Base-by-base conservation (phyloP, 352 stramenopile genomes). In the Phytophthora megakarya region DNA sequence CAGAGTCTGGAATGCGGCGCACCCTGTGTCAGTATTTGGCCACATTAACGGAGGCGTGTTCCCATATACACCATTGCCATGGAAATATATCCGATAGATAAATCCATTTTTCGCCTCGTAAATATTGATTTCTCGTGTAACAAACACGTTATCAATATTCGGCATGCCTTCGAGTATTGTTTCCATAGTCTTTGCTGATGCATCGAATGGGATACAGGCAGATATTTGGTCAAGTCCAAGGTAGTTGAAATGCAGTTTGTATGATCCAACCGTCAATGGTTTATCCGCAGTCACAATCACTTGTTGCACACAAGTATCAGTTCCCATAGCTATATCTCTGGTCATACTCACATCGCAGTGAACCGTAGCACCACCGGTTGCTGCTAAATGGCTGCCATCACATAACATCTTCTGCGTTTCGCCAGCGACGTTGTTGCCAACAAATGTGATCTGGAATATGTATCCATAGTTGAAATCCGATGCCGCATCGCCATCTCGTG, bases 61-160 rank as follows among this genome's bases (percentile, higher is more conserved):
- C 0, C 75, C 64, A 3, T 75, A 75, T 0, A 92, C 84, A 0
- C 79, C 79, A n/a, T 93, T 92, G 5, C 84, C 86, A 38, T 86
- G 83, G 37, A 95, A 95, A 43, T 89, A 92, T 10, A 95, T 65
- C 0, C 33, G 52, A 28, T 93, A 95, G 3, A 92, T 61, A 44
- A 83, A 90, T 0, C 86, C 86, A 40, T 88, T 91, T 0, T 47
- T 60, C 6, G 78, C 80, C 1, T 62, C 54, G 1, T 53, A 46
- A 0, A 72, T 5, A 23, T 92, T 70, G 4, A 67, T 11, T 0
- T 44, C 56, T 8, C 80, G 73, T 3, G 79, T 86, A 18, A 95
- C 86, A 47, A 73, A 89, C 12, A 92, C 83, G 13, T 79, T 78
- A 60, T 95, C 86, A 28, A 95, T 86, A 52, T 95, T 95, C 16